Percentiles rank a stretch among this genome's conserved stretches.
Evolutionary conservation across 164 flowering plant genomes (phyloP).

Genomic region (Liriodendron chinense): DNA sequence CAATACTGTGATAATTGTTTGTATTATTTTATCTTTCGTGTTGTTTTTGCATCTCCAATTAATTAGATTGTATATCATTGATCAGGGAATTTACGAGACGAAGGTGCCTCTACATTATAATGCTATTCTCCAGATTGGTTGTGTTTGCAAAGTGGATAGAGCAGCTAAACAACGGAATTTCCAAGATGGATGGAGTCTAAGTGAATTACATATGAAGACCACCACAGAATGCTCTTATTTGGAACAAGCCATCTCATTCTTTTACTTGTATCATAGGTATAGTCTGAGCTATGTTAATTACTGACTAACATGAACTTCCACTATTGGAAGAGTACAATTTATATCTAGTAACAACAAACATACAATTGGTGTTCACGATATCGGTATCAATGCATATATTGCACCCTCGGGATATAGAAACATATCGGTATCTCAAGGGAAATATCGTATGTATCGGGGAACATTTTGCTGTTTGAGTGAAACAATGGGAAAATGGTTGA

Average conservation of each 20-base stretch:
- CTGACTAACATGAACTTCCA: background rate
- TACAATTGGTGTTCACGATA: no score
- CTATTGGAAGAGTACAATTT: background rate
- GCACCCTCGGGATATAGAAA: no score
- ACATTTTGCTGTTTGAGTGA: no score
- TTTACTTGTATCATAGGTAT: slow-evolving; percentile 95
- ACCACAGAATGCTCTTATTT: slow-evolving; percentile 92
- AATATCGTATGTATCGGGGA: no score
- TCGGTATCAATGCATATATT: no score
- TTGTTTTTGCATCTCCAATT: background rate
- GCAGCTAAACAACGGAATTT: slow-evolving; percentile 54
- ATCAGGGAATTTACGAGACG: slow-evolving; percentile 92
- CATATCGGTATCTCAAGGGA: no score
- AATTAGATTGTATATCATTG: slow-evolving; percentile 12
- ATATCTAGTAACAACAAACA: no score
- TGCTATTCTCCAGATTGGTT: slow-evolving; percentile 82
- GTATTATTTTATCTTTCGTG: background rate
- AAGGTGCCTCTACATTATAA: slow-evolving; percentile 75
- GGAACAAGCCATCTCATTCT: slow-evolving; percentile 66
- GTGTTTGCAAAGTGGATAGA: slow-evolving; percentile 93
- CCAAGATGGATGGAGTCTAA: slow-evolving; percentile 71
- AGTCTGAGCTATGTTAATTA: background rate
- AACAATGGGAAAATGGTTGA: no score
- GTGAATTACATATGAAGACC: slow-evolving; percentile 95
- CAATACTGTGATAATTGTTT: background rate